A percentile compares a stretch with the other conserved stretches of the same genome.
phyloP scores from a whole-genome alignment of 768 basidiomycete species.

The Mycena epipterygia region DNA sequence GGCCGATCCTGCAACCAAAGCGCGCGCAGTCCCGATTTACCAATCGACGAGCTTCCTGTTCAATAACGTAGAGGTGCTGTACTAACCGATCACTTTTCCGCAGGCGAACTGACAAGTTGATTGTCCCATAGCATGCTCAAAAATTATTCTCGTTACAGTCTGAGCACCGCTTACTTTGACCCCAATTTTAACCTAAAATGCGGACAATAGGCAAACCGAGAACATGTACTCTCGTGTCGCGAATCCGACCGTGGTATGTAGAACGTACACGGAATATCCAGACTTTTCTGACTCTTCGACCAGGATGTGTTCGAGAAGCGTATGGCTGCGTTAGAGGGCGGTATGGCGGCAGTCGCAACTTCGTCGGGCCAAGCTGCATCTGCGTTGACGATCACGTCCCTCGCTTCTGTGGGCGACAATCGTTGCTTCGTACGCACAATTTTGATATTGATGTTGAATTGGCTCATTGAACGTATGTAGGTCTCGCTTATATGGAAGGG shows the following conservation, averaged over 20 bases:
- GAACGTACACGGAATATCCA: neutral
- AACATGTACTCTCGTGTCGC: constrained; percentile 69
- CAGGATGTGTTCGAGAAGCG: constrained; percentile 77
- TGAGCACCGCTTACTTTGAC: neutral
- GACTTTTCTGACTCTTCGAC: neutral
- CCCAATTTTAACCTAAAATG: neutral
- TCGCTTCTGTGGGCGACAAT: constrained; percentile 75
- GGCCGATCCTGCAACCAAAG: constrained; percentile 66
- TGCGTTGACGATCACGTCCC: constrained; percentile 67
- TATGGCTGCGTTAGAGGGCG: constrained; percentile 75
- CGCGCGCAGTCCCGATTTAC: constrained; percentile 76
- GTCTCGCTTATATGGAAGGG: constrained; percentile 1
- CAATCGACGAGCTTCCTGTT: constrained; percentile 69
- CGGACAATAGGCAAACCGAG: constrained; percentile 51
- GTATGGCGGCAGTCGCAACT: constrained; percentile 69
- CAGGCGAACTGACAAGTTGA: neutral
- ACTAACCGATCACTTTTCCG: neutral
- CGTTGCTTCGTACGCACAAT: constrained; percentile 62
- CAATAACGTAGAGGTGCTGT: constrained; percentile 62
- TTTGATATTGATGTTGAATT: neutral
- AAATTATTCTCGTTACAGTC: constrained; percentile 7
- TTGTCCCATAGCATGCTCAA: constrained; percentile 24
- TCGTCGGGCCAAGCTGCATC: constrained; percentile 76
- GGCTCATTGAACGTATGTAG: neutral
- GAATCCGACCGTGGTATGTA: constrained; percentile 68